Evolutionary conservation across 495 filamentous ascomycete species (phyloP), one percentile per base, ranked within the genome.

Genomic region (Tuber indicum): DNA sequence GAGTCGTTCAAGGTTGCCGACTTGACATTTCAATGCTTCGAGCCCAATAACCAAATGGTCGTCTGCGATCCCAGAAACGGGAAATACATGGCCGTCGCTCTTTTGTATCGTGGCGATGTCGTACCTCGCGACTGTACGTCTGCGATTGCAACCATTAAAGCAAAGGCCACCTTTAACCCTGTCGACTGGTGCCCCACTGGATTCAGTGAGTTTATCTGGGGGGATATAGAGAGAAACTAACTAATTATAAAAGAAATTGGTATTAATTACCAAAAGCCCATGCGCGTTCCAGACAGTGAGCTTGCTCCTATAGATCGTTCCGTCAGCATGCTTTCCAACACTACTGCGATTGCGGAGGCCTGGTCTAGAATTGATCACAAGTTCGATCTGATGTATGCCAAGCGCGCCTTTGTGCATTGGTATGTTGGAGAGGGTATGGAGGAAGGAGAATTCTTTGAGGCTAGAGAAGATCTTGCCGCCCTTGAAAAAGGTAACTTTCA

Each of bases 341-440:
- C 96, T 77, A 99, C 96, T 69, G 96, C 96, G 83, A 99, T 99
- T 85, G 93, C 94, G 83, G 95, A 99, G 88, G 96, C 96, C 75
- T 99, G 96, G 96, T 93, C 94, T 72, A 93, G 95, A 82, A 92
- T 99, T 73, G 96, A 95, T 75, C 91, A 92, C 90, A 99, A 99
- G 87, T 99, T 99, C 87, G 96, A 99, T 82, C 94, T 99, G 84
- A 99, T 99, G 96, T 98, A 98, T 90, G 94, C 94, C 85, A 99
- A 99, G 91, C 96, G 96, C 86, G 96, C 96, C 75, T 99, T 99
- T 88, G 96, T 99, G 73, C 96, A 99, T 87, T 99, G 96, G 96
- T 99, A 99, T 83, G 96, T 99, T 85, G 96, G 96, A 87, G 96
- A 99, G 89, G 96, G 96, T 90, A 99, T 99, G 96, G 96, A 99